A percentile compares a stretch with the other conserved stretches of the same genome.
phyloP scores from a whole-genome alignment of 148 eudicot species.

The Rhododendron kiyosumense region DNA sequence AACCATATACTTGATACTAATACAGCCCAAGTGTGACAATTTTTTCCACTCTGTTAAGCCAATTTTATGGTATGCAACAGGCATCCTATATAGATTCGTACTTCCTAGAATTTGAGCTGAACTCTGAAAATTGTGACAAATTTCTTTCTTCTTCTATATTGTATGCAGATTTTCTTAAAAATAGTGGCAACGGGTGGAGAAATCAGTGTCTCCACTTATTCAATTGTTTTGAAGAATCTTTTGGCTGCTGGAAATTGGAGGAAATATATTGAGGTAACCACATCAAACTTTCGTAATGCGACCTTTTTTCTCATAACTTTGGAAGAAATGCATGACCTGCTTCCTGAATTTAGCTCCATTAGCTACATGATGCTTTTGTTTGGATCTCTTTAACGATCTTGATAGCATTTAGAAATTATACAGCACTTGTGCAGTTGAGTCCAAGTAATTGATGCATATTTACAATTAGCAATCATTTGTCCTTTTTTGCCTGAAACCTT shows the following conservation, averaged over 20 bases:
- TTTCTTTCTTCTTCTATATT: not conserved
- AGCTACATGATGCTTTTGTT: not conserved
- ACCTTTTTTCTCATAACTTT: not conserved
- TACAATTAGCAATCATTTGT: not conserved
- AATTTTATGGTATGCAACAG: not conserved
- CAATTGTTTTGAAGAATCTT: constrained; percentile 69
- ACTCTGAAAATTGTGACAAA: not conserved
- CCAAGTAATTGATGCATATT: not conserved
- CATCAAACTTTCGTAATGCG: constrained; percentile 1
- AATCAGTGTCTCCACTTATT: constrained; percentile 58
- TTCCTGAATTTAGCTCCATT: constrained; percentile 6
- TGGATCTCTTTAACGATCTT: not conserved
- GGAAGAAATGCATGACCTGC: not conserved
- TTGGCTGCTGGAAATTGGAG: constrained; percentile 91
- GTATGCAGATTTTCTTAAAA: constrained; percentile 73
- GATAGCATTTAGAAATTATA: not conserved
- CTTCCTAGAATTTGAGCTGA: not conserved
- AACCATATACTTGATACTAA: not conserved
- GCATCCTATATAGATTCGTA: not conserved
- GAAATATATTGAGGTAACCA: constrained; percentile 81
- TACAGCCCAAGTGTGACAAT: not conserved
- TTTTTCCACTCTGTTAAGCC: not conserved
- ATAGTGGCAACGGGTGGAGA: constrained; percentile 73
- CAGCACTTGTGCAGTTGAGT: not conserved
- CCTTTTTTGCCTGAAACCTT: not conserved